These are phyloP conservation scores for Nematocida sp. DNA, from an alignment of 371 early-diverging fungal genomes.

Conservation along the genomic window DNA sequence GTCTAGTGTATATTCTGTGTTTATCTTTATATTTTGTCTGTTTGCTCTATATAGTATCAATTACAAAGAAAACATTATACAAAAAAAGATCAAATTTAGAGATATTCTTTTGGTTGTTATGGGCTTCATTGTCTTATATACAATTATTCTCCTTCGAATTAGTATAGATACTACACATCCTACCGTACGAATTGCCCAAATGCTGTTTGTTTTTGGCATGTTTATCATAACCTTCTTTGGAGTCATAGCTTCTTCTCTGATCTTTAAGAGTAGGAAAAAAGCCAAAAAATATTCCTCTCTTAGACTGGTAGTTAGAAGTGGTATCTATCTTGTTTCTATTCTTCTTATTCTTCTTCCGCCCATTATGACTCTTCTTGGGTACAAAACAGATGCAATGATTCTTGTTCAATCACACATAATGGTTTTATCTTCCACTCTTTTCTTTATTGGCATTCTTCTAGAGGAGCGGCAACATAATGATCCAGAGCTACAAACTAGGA, in stretches of 20 bases:
- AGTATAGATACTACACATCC: no score
- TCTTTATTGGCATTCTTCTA: background rate
- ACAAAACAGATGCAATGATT: background rate
- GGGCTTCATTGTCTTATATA: no score
- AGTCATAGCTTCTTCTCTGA: background rate
- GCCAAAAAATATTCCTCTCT: no score
- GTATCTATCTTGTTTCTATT: background rate
- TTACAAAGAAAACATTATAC: no score
- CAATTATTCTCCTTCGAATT: no score
- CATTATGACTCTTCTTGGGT: background rate
- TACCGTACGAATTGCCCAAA: background rate
- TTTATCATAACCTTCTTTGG: background rate
- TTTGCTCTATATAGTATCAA: background rate
- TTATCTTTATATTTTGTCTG: background rate
- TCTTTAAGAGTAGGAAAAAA: background rate
- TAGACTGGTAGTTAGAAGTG: background rate
- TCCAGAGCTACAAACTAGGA: no score
- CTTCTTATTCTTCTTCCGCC: background rate
- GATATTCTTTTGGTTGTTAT: no score
- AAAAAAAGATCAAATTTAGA: no score
- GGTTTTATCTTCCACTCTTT: background rate
- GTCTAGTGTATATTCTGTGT: background rate
- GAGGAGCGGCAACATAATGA: background rate
- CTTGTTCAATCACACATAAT: background rate
- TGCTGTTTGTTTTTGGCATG: background rate